Percentiles rank a stretch among this genome's conserved stretches.
Conservation (phyloP, 2,329 filamentous ascomycete genomes). For the Cercospora brassicicola region DNA sequence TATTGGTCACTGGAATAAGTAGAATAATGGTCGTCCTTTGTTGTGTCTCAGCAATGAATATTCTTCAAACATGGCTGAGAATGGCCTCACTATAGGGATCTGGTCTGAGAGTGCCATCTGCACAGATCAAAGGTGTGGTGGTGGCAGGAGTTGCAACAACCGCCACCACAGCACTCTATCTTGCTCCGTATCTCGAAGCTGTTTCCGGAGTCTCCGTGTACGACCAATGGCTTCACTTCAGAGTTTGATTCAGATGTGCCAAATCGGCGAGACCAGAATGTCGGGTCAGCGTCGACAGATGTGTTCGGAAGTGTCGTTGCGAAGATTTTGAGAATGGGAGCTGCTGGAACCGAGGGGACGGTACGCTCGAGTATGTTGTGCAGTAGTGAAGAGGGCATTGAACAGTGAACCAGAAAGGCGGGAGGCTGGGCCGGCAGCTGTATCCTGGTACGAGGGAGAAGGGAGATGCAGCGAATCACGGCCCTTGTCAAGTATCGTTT, state of each 20-base stretch:
- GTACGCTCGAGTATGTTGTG: not conserved
- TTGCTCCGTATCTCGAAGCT: not conserved
- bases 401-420: not conserved
- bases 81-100: constrained; percentile 25
- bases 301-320: not conserved
- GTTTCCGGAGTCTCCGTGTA: not conserved
- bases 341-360: not conserved
- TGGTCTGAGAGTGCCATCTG: constrained; percentile 20
- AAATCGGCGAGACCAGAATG: not conserved
- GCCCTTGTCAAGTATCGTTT: not conserved
- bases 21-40: constrained; percentile 27
- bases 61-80: constrained; percentile 26
- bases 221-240: not conserved
- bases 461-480: not conserved
- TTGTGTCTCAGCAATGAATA: constrained; percentile 9
- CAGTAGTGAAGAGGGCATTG: not conserved
- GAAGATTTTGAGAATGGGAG: not conserved
- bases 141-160: not conserved
- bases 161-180: not conserved
- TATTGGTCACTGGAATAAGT: constrained; percentile 19
- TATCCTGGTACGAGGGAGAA: not conserved
- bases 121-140: not conserved
- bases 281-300: not conserved
- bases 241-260: not conserved
- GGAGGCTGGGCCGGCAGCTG: not conserved